Conservation (phyloP, 1,284 basidiomycete species). For the Vanrija sp. region DNA sequence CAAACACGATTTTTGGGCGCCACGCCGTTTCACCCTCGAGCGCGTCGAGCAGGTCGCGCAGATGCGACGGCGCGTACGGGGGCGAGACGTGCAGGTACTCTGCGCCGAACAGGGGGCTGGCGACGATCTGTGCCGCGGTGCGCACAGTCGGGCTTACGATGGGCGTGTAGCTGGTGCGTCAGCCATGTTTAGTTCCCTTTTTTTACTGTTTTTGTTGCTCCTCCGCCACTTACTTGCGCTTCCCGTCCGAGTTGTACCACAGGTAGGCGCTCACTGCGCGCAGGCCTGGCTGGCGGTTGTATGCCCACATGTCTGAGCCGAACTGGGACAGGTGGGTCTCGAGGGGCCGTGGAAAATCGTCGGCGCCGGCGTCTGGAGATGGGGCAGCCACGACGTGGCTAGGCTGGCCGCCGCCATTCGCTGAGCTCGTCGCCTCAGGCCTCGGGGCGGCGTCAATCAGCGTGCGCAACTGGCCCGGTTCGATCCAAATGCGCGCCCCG, state of each 20-base stretch:
- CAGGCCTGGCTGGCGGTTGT: constrained; percentile 19
- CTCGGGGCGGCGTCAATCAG: constrained; percentile 26
- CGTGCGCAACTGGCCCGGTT: constrained; percentile 19
- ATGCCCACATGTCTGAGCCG: constrained; percentile 40
- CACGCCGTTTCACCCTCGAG: constrained; percentile 14
- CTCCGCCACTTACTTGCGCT: constrained; percentile 26
- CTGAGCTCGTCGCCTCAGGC: not conserved
- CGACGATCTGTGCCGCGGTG: constrained; percentile 19
- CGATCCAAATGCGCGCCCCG: constrained; percentile 37
- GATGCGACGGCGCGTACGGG: constrained; percentile 29
- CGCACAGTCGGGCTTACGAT: constrained; percentile 26
- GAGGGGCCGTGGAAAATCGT: constrained; percentile 20
- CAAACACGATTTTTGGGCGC: constrained; percentile 37
- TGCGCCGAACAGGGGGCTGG: constrained; percentile 23
- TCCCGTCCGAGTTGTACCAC: constrained; percentile 30
- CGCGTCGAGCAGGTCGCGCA: constrained; percentile 21
- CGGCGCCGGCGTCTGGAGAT: not conserved
- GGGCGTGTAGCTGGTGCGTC: constrained; percentile 26
- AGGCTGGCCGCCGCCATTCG: no score
- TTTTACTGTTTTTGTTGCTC: not conserved
- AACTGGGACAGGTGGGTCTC: constrained; percentile 20
- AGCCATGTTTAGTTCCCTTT: not conserved
- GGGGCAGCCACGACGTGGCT: not conserved
- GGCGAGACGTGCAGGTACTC: constrained; percentile 39
- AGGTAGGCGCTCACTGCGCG: constrained; percentile 29